Percentiles rank a stretch among this genome's conserved stretches.
phyloP scores from a whole-genome alignment of 805 yeast species.

The Cyberlindnera americana region DNA sequence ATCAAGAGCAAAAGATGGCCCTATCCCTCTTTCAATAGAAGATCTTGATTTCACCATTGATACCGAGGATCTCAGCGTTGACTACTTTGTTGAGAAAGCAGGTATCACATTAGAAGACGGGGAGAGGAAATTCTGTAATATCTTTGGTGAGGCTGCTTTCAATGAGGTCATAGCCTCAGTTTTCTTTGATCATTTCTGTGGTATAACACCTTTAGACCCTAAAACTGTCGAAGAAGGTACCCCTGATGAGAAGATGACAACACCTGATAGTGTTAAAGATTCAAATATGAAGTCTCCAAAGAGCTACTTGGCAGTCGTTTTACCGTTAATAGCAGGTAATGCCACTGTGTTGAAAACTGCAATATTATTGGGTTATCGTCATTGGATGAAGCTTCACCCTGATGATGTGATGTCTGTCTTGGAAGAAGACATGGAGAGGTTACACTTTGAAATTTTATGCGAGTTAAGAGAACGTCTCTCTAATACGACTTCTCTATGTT shows the following conservation, averaged over 20 bases:
- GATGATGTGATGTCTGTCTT: slow-evolving; percentile 8
- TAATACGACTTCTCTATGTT: slow-evolving; percentile 10
- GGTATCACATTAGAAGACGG: slow-evolving; percentile 12
- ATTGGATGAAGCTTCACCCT: slow-evolving; percentile 6
- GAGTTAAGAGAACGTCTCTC: slow-evolving; percentile 13
- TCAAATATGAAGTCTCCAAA: not conserved
- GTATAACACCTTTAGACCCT: slow-evolving; percentile 10
- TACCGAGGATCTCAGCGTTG: not conserved
- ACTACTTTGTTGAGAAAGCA: slow-evolving; percentile 14
- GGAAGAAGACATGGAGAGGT: slow-evolving; percentile 5
- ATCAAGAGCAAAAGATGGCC: not conserved
- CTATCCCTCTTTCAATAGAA: not conserved
- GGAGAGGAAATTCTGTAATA: slow-evolving; percentile 8
- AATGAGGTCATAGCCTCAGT: slow-evolving; percentile 10
- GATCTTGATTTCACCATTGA: slow-evolving; percentile 7
- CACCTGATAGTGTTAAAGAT: not conserved
- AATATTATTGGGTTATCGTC: slow-evolving; percentile 11
- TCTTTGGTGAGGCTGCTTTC: slow-evolving; percentile 8
- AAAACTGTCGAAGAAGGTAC: not conserved
- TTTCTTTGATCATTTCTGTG: slow-evolving; percentile 11
- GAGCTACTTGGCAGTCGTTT: slow-evolving; percentile 8
- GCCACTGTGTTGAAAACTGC: slow-evolving; percentile 14
- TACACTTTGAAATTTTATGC: slow-evolving; percentile 11
- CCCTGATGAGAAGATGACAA: slow-evolving; percentile 6
- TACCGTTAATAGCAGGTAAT: slow-evolving; percentile 17